A percentile compares a stretch with the other conserved stretches of the same genome.
Evolutionary conservation across 495 filamentous ascomycete species (phyloP).

Genomic region (Penicillium fimorum): DNA sequence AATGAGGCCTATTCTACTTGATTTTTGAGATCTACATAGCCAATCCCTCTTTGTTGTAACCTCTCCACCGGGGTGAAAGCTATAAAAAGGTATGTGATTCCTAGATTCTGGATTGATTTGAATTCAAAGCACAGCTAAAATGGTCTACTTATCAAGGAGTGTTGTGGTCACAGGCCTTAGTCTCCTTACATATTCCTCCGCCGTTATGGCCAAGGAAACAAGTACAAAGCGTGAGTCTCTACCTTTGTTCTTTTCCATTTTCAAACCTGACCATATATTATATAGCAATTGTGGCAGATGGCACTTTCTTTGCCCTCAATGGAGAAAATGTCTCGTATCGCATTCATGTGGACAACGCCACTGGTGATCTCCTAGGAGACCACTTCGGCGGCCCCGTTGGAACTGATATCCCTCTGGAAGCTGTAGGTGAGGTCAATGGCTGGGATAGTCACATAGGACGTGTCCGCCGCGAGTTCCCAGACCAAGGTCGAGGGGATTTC

Average conservation of each 20-base stretch:
- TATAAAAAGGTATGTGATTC: constrained; percentile 2
- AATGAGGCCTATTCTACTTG: not conserved
- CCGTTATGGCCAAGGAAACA: not conserved
- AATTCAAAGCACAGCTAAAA: constrained; percentile 6
- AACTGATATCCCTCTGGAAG: constrained; percentile 41
- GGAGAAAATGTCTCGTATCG: constrained; percentile 51
- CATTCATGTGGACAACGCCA: constrained; percentile 52
- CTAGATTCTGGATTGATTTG: not conserved
- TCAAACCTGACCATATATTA: not conserved
- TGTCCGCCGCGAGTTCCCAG: constrained; percentile 53
- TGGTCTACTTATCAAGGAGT: constrained; percentile 6
- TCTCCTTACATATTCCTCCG: constrained; percentile 1
- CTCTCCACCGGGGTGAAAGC: not conserved
- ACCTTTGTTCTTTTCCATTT: not conserved
- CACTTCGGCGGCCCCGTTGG: constrained; percentile 46
- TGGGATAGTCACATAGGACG: constrained; percentile 47
- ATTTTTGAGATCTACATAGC: not conserved
- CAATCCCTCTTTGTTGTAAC: not conserved
- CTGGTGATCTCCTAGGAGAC: constrained; percentile 49
- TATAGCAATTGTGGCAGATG: constrained; percentile 43
- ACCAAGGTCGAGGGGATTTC: constrained; percentile 54
- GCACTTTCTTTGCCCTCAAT: constrained; percentile 48
- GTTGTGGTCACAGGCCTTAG: constrained; percentile 8
- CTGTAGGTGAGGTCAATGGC: constrained; percentile 38
- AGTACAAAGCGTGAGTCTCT: constrained; percentile 8